Evolutionary conservation across 2,329 filamentous ascomycete species (phyloP).

Genomic region (Fulvia fulva): DNA sequence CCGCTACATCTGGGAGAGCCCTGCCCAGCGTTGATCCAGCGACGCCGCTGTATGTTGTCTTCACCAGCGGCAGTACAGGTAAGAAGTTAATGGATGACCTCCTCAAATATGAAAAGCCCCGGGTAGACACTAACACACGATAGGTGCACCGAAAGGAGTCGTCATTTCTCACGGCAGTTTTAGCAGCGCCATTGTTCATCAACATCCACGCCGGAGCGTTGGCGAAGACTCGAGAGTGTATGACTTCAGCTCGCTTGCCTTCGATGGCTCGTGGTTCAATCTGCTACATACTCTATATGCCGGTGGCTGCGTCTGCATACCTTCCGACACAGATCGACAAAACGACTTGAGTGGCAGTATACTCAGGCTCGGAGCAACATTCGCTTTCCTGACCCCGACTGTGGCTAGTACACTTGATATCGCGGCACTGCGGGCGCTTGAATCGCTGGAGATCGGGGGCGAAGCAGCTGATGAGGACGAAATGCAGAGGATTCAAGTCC

Average conservation of each 20-base stretch:
- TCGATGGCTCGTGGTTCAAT: slow-evolving; percentile 5
- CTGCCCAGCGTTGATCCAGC: neutral
- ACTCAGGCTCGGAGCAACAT: slow-evolving; percentile 27
- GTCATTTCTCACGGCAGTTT: slow-evolving; percentile 12
- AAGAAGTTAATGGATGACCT: too few relatives aligned
- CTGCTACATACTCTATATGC: slow-evolving; percentile 5
- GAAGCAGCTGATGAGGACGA: neutral
- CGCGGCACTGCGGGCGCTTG: slow-evolving; percentile 36
- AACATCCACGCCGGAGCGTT: neutral
- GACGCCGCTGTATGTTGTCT: slow-evolving; percentile 8
- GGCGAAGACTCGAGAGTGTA: neutral
- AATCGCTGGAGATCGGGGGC: neutral
- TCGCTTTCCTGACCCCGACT: slow-evolving; percentile 52
- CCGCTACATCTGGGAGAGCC: too few relatives aligned
- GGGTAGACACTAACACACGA: too few relatives aligned
- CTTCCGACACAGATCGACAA: slow-evolving; percentile 39
- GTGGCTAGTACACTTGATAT: slow-evolving; percentile 48
- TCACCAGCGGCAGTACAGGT: slow-evolving; percentile 16
- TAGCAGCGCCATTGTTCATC: slow-evolving; percentile 1
- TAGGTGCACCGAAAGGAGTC: slow-evolving; percentile 12
- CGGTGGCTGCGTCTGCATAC: slow-evolving; percentile 18
- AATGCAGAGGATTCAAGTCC: neutral
- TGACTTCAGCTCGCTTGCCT: neutral
- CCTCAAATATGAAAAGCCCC: too few relatives aligned
- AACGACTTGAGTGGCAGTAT: slow-evolving; percentile 24